Percentiles rank a stretch among this genome's conserved stretches.
Conservation (phyloP, 495 filamentous ascomycete species). For the Acidiella bohemica region DNA sequence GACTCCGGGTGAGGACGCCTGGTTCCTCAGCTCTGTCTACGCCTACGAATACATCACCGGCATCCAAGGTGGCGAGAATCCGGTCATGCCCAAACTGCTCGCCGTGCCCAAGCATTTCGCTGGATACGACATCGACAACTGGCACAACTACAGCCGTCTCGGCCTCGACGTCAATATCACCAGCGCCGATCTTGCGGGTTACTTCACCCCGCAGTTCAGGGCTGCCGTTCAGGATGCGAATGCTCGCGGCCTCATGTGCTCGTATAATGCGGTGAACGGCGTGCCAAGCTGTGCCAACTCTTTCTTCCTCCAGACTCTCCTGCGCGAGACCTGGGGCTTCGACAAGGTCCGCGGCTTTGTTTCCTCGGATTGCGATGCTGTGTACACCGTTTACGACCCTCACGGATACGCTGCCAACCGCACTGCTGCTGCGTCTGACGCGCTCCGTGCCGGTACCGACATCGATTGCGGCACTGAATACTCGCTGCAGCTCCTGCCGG, state of each 20-base stretch:
- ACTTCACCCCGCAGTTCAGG: constrained; percentile 16
- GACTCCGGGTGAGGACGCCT: constrained; percentile 50
- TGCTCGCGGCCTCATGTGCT: constrained; percentile 17
- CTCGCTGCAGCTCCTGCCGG: constrained; percentile 36
- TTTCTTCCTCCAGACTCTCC: constrained; percentile 18
- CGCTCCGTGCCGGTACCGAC: constrained; percentile 39
- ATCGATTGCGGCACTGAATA: constrained; percentile 49
- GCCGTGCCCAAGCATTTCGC: constrained; percentile 17
- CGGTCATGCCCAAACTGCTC: constrained; percentile 4
- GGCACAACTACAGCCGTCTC: constrained; percentile 29
- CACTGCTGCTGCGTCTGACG: constrained; percentile 13
- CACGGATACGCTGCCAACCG: constrained; percentile 13
- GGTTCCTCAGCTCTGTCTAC: constrained; percentile 44
- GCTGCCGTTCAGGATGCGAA: constrained; percentile 13
- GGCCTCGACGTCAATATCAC: constrained; percentile 17
- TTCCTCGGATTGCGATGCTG: constrained; percentile 16
- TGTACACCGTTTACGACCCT: constrained; percentile 17
- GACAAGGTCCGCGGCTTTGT: constrained; percentile 16
- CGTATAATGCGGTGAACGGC: constrained; percentile 16
- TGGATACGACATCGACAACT: constrained; percentile 44
- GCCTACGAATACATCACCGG: constrained; percentile 29
- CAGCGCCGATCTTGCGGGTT: constrained; percentile 14
- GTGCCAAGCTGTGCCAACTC: constrained; percentile 17
- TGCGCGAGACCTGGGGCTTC: constrained; percentile 16
- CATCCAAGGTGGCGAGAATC: constrained; percentile 13